Evolutionary conservation across 2,329 filamentous ascomycete species (phyloP).

Genomic region (Cercospora zeae-maydis): DNA sequence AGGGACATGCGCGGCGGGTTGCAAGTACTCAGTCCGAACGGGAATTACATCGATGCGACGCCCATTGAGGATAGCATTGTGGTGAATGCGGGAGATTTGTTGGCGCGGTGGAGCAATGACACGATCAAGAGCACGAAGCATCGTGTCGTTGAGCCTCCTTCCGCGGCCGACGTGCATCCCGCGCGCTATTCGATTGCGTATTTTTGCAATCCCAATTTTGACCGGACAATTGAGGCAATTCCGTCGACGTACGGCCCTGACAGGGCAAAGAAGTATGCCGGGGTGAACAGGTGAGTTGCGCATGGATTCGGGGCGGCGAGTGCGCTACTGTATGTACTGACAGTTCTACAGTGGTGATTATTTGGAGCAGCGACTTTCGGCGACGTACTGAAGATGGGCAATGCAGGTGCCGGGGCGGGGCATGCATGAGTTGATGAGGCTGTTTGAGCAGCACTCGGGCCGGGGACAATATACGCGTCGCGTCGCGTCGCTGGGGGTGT

Average conservation of each 20-base stretch:
- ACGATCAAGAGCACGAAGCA: conserved; percentile 87
- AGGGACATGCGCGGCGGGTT: conserved; percentile 56
- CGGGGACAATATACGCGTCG: no score
- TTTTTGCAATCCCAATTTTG: conserved; percentile 84
- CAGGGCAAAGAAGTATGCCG: conserved; percentile 70
- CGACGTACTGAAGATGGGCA: conserved; percentile 51
- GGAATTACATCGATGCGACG: conserved; percentile 73
- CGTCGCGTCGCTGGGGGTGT: neutral
- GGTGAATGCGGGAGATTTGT: conserved; percentile 81
- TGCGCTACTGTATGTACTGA: conserved; percentile 5
- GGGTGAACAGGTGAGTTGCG: conserved; percentile 53
- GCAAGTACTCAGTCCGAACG: conserved; percentile 66
- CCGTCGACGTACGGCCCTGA: conserved; percentile 69
- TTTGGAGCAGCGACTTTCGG: conserved; percentile 69
- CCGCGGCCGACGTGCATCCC: conserved; percentile 59
- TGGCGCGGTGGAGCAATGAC: conserved; percentile 79
- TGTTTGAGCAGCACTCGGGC: neutral
- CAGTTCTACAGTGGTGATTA: conserved; percentile 65
- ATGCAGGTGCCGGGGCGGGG: neutral
- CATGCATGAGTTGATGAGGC: neutral
- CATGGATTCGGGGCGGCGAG: neutral
- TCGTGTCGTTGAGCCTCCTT: conserved; percentile 80
- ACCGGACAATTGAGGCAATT: conserved; percentile 71
- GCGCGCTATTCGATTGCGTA: conserved; percentile 75
- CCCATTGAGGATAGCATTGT: conserved; percentile 80